Percentiles rank a stretch among this genome's conserved stretches.
Evolutionary conservation across 805 yeast species (phyloP).

Genomic region (Yamadazyma scolyti): DNA sequence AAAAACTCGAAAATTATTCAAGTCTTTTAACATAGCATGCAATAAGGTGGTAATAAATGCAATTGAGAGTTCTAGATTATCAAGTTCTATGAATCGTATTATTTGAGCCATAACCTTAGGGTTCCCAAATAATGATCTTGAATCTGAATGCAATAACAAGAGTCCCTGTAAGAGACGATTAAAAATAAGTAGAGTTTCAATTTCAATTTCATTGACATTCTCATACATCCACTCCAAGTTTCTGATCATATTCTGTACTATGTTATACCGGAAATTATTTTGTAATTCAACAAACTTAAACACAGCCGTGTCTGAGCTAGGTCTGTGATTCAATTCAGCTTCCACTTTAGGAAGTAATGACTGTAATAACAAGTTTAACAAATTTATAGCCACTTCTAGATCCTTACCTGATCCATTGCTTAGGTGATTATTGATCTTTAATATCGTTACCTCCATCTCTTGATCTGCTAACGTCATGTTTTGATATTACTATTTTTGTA

Average conservation of each 20-base stretch:
- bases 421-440: constrained; percentile 1
- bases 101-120: constrained; percentile 35
- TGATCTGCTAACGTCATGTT: too few species aligned
- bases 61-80: constrained; percentile 15
- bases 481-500: too few species aligned
- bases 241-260: constrained; percentile 24
- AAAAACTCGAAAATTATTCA: constrained; percentile 54
- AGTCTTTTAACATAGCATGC: constrained; percentile 54
- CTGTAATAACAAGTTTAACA: constrained; percentile 15
- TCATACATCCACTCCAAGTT: constrained; percentile 9
- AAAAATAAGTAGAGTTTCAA: constrained; percentile 11
- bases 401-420: neutral
- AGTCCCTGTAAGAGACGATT: constrained; percentile 54
- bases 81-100: constrained; percentile 20
- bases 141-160: constrained; percentile 53
- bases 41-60: constrained; percentile 52
- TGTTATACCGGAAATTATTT: constrained; percentile 50
- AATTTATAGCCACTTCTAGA: constrained; percentile 13
- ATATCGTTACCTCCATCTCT: neutral
- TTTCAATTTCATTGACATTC: constrained; percentile 5
- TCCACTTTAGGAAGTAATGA: constrained; percentile 12
- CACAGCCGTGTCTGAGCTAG: neutral
- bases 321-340: constrained; percentile 6
- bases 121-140: constrained; percentile 47
- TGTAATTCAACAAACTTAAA: constrained; percentile 42